A percentile compares a stretch with the other conserved stretches of the same genome.
Evolutionary conservation across 257 asterid species (phyloP).

Genomic region (Capsicum pubescens): DNA sequence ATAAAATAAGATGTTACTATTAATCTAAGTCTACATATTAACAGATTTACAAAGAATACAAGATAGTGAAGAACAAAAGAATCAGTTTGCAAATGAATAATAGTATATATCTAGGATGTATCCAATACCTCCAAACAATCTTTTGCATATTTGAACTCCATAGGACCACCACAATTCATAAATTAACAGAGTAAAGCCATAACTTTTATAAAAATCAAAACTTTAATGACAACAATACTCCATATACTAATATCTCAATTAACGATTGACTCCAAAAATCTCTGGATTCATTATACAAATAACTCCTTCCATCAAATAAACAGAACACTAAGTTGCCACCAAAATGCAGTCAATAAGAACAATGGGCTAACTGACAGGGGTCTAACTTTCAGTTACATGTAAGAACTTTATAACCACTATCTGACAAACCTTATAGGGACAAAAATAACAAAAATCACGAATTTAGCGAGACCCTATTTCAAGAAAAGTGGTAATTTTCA

Average conservation of each 20-base stretch:
- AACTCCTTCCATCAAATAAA: neutral
- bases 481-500: too few species aligned
- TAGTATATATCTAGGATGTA: neutral
- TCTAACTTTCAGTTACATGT: conserved; percentile 32
- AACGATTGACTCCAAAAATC: conserved; percentile 20
- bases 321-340: neutral
- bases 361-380: neutral
- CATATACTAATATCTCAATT: conserved; percentile 20
- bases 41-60: too few species aligned
- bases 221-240: neutral
- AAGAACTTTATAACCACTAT: neutral
- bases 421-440: conserved; percentile 8
- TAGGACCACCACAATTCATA: neutral
- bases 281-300: conserved; percentile 11
- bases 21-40: too few species aligned
- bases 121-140: neutral
- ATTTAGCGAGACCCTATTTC: neutral
- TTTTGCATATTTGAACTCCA: conserved; percentile 21
- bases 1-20: too few species aligned
- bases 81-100: conserved; percentile 20
- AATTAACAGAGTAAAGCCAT: neutral
- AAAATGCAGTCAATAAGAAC: conserved; percentile 20
- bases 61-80: neutral
- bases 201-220: too few species aligned
- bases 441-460: neutral